These are phyloP conservation scores for Hortiboletus rubellus DNA, from an alignment of 1,284 basidiomycete genomes.

Conservation along the genomic window DNA sequence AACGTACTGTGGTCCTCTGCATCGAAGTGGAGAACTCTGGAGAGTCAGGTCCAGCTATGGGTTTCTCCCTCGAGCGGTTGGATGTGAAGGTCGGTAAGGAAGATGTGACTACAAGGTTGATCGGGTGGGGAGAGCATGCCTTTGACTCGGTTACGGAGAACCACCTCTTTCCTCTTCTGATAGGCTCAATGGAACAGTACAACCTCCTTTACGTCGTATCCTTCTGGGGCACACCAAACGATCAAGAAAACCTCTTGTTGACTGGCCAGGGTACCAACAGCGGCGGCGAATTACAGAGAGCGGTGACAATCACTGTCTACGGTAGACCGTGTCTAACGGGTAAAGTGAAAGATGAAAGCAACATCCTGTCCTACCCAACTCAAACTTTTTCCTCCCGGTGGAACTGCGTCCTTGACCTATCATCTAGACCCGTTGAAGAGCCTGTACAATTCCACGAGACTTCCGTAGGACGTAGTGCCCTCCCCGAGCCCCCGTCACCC, in stretches of 20 bases:
- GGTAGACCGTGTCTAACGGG: conserved; percentile 59
- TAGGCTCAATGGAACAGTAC: conserved; percentile 74
- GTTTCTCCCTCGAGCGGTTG: conserved; percentile 73
- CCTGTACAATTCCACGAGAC: conserved; percentile 22
- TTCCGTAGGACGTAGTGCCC: conserved; percentile 44
- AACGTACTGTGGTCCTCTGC: conserved; percentile 81
- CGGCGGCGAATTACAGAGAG: conserved; percentile 60
- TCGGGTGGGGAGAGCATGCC: conserved; percentile 63
- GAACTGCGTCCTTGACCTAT: conserved; percentile 85
- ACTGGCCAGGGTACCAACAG: conserved; percentile 20
- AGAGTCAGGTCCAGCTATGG: conserved; percentile 52
- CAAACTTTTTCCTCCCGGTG: conserved; percentile 76
- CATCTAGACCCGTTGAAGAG: conserved; percentile 40
- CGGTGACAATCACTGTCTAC: conserved; percentile 75
- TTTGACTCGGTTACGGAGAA: conserved; percentile 38
- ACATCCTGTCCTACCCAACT: conserved; percentile 57
- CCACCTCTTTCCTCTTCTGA: conserved; percentile 66
- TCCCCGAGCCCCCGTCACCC: conserved; percentile 74
- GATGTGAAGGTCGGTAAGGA: conserved; percentile 75
- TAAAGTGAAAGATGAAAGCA: conserved; percentile 10
- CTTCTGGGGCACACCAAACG: conserved; percentile 65
- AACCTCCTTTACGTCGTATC: conserved; percentile 85
- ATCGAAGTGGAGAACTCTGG: conserved; percentile 82
- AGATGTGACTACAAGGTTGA: conserved; percentile 66
- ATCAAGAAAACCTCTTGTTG: conserved; percentile 50